Conservation (phyloP, 1,284 basidiomycete genomes). For the Trametes hirsuta region DNA sequence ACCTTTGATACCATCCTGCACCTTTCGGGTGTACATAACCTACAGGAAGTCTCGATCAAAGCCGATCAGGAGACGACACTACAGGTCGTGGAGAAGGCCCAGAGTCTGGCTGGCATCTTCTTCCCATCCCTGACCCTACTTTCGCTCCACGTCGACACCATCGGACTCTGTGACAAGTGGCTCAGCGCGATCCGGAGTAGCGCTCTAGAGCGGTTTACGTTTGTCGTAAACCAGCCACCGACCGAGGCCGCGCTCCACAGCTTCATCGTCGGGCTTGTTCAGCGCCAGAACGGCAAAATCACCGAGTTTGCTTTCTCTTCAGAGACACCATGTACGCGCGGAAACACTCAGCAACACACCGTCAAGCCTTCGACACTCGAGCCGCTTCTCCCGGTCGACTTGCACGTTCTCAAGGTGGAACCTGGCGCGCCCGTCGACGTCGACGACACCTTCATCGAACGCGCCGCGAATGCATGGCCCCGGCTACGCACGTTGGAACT, state of each 20-base stretch:
- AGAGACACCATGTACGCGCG: no score
- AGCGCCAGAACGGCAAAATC: background rate
- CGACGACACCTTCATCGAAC: constrained; percentile 16
- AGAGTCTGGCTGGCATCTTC: constrained; percentile 2
- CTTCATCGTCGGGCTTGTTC: constrained; percentile 14
- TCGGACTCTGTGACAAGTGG: constrained; percentile 7
- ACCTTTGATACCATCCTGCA: constrained; percentile 5
- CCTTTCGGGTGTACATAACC: constrained; percentile 5
- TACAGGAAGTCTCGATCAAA: constrained; percentile 11
- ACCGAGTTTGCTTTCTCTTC: no score
- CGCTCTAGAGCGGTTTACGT: constrained; percentile 4
- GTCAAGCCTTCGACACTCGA: constrained; percentile 15
- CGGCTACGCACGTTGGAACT: constrained; percentile 17
- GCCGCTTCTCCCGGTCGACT: constrained; percentile 18
- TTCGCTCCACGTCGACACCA: constrained; percentile 6
- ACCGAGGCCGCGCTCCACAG: constrained; percentile 7
- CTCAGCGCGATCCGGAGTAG: constrained; percentile 13
- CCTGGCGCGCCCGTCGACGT: constrained; percentile 17
- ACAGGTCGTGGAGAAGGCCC: background rate
- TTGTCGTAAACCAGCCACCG: constrained; percentile 6
- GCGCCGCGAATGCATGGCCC: constrained; percentile 18
- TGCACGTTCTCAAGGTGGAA: constrained; percentile 11
- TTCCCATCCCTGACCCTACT: constrained; percentile 14
- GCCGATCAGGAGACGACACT: constrained; percentile 2
- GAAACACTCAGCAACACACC: background rate